Conservation (phyloP, 164 flowering plant species). For the Umbellularia californica region DNA sequence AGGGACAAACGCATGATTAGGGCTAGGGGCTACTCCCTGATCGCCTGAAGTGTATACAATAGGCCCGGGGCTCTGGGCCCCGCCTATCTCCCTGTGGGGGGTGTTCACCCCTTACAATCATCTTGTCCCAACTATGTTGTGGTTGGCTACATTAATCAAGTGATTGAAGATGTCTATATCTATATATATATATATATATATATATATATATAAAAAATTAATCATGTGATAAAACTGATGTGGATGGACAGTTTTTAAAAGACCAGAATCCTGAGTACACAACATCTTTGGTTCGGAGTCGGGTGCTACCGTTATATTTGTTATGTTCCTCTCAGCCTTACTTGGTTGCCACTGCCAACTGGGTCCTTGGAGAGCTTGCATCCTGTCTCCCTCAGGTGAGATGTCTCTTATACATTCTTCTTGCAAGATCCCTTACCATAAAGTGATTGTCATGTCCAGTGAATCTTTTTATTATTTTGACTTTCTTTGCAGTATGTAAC, state of each 20-base stretch:
- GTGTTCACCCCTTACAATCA: too few species aligned
- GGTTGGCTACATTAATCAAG: neutral
- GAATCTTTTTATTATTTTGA: too few species aligned
- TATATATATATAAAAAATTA: too few species aligned
- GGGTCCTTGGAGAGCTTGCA: conserved; percentile 83
- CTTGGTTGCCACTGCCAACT: conserved; percentile 73
- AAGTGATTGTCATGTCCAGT: neutral
- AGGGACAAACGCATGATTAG: too few species aligned
- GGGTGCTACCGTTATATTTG: conserved; percentile 61
- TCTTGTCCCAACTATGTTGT: too few species aligned
- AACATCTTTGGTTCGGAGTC: conserved; percentile 38
- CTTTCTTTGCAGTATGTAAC: too few species aligned
- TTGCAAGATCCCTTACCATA: neutral
- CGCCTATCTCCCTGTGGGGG: too few species aligned
- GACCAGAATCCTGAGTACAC: conserved; percentile 50
- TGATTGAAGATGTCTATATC: conserved; percentile 6
- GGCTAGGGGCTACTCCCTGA: too few species aligned
- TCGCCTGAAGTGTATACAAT: too few species aligned
- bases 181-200: too few species aligned
- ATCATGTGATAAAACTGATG: neutral
- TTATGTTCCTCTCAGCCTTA: conserved; percentile 36
- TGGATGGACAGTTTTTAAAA: conserved; percentile 41
- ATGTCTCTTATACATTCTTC: conserved; percentile 7
- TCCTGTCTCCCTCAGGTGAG: conserved; percentile 73
- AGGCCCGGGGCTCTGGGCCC: too few species aligned